phyloP scores from a whole-genome alignment of 2,329 filamentous ascomycete genomes.

The Venturia oleaginea region DNA sequence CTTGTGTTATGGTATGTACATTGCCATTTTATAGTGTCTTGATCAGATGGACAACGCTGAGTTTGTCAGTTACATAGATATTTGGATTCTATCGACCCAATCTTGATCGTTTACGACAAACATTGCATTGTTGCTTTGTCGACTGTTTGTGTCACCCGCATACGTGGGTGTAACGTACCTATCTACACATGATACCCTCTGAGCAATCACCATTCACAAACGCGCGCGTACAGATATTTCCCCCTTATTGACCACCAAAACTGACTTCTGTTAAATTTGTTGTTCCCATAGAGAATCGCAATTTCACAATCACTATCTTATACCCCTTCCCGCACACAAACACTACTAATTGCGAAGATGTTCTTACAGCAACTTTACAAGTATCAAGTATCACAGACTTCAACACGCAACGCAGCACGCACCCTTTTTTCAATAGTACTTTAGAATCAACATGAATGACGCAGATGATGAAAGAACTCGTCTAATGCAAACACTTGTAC shows the following conservation, averaged over 20 bases:
- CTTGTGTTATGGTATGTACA: not conserved
- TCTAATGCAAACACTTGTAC: not conserved
- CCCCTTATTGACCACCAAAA: not conserved
- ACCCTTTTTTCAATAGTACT: not conserved
- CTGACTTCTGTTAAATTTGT: not conserved
- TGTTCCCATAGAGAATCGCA: not conserved
- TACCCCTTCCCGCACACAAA: not conserved
- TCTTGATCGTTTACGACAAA: no score
- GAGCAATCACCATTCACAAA: not conserved
- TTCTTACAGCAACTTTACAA: not conserved
- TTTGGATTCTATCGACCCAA: no score
- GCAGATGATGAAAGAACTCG: not conserved
- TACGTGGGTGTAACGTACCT: not conserved
- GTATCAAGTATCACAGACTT: not conserved
- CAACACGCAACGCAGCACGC: not conserved
- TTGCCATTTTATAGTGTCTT: no score
- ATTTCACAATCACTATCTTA: not conserved
- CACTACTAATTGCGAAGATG: not conserved
- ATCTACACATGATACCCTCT: not conserved
- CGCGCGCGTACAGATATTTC: not conserved
- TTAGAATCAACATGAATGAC: not conserved
- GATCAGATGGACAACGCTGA: no score
- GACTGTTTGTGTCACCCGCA: not conserved
- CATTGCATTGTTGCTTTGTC: no score
- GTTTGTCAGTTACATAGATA: no score